Evolutionary conservation across 495 filamentous ascomycete genomes (phyloP).

Genomic region (Podospora conica): DNA sequence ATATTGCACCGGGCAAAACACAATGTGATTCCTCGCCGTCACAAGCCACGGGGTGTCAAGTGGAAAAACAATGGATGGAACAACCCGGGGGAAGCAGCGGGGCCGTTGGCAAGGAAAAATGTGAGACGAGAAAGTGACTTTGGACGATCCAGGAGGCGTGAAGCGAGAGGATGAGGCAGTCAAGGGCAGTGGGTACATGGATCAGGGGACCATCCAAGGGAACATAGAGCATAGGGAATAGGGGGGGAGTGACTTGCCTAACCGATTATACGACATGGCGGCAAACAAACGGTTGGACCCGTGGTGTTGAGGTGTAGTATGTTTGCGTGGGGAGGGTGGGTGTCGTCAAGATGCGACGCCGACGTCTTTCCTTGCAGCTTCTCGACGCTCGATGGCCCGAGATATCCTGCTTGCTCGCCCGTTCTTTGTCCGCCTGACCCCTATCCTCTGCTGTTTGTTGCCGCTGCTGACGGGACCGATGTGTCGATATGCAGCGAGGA

Average conservation of each 20-base stretch:
- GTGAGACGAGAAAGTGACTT: conserved; percentile 3
- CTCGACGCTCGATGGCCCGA: neutral
- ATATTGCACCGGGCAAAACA: conserved; percentile 33
- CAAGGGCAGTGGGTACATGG: conserved; percentile 1
- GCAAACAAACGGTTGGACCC: conserved; percentile 3
- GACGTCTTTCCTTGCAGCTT: neutral
- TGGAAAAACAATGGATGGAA: neutral
- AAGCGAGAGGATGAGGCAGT: neutral
- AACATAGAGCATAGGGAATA: conserved; percentile 7
- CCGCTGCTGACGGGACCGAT: neutral
- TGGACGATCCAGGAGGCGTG: neutral
- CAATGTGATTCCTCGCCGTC: conserved; percentile 10
- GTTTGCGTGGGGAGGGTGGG: neutral
- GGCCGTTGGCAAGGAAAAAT: neutral
- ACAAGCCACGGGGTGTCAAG: neutral
- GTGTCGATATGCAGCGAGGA: neutral
- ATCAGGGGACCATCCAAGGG: neutral
- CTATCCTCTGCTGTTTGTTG: neutral
- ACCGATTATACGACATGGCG: conserved; percentile 64
- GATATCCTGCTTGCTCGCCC: neutral
- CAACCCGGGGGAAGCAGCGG: neutral
- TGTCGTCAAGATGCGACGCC: neutral
- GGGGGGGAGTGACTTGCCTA: conserved; percentile 51
- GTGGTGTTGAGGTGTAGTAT: neutral
- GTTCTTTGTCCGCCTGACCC: neutral